A percentile compares a stretch with the other conserved stretches of the same genome.
These are phyloP conservation scores for Penicillium ochrochloron DNA, from an alignment of 495 filamentous ascomycete species.

Conservation along the genomic window DNA sequence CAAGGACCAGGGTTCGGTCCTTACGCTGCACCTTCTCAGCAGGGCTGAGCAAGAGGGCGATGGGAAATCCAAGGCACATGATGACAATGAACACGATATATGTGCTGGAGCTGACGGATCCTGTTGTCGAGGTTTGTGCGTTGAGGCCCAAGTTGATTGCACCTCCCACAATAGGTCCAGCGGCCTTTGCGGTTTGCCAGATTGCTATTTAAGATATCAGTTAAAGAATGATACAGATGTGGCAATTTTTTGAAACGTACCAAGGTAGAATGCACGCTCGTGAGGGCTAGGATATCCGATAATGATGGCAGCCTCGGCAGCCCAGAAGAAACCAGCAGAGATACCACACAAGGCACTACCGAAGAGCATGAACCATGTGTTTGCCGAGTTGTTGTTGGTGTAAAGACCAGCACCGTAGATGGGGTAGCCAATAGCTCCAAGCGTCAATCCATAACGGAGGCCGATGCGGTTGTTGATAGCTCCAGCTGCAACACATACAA, in stretches of 20 bases:
- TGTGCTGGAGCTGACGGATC: slow-evolving; percentile 34
- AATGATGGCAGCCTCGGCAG: slow-evolving; percentile 67
- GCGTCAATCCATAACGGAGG: slow-evolving; percentile 60
- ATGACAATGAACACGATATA: slow-evolving; percentile 43
- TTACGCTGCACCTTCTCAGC: slow-evolving; percentile 42
- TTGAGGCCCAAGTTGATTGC: slow-evolving; percentile 41
- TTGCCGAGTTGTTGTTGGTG: slow-evolving; percentile 66
- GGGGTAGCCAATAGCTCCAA: slow-evolving; percentile 55
- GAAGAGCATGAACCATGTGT: slow-evolving; percentile 64
- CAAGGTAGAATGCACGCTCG: slow-evolving; percentile 57
- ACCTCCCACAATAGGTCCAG: slow-evolving; percentile 39
- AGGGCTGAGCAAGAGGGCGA: slow-evolving; percentile 35
- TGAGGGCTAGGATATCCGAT: slow-evolving; percentile 64
- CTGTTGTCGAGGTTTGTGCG: slow-evolving; percentile 27
- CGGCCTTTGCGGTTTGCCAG: slow-evolving; percentile 41
- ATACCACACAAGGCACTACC: slow-evolving; percentile 68
- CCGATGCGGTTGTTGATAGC: slow-evolving; percentile 57
- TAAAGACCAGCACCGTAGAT: slow-evolving; percentile 61
- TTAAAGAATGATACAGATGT: neutral
- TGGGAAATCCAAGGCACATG: slow-evolving; percentile 41
- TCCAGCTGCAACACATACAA: slow-evolving; percentile 39
- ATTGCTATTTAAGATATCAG: slow-evolving; percentile 22
- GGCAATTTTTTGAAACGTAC: slow-evolving; percentile 12
- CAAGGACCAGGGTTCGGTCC: slow-evolving; percentile 33
- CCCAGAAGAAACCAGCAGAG: slow-evolving; percentile 70